Conservation (phyloP, 148 eudicot genomes). For the Hydrangea macrophylla region DNA sequence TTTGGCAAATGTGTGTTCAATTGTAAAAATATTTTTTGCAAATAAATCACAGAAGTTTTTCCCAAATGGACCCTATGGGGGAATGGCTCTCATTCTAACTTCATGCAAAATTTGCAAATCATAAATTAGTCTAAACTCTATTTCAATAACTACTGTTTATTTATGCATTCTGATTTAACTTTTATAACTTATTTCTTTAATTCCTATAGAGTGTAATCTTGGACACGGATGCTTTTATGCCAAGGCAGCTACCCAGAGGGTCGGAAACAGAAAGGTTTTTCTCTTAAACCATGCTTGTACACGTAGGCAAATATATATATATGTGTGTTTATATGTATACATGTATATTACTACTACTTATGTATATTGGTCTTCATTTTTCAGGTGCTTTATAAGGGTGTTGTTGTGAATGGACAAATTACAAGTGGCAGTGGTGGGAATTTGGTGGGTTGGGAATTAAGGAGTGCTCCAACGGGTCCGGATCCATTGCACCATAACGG, state of each 20-base stretch:
- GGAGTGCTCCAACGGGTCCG: conserved; percentile 45
- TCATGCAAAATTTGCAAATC: neutral
- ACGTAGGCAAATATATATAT: too few relatives aligned
- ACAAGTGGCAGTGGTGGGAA: neutral
- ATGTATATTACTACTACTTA: neutral
- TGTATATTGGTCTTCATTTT: neutral
- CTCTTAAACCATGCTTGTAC: too few relatives aligned
- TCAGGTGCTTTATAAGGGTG: neutral
- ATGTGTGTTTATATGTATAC: neutral
- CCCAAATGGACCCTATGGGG: too few relatives aligned
- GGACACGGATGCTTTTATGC: conserved; percentile 8
- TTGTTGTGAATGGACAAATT: neutral
- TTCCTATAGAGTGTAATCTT: neutral
- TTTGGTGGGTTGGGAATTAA: conserved; percentile 22
- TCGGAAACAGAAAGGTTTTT: conserved; percentile 9
- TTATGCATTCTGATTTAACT: neutral
- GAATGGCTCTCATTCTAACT: neutral
- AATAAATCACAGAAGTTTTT: too few relatives aligned
- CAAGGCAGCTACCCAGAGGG: conserved; percentile 8
- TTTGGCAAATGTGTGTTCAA: too few relatives aligned
- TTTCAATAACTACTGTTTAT: neutral
- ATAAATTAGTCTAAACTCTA: neutral
- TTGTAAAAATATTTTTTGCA: too few relatives aligned
- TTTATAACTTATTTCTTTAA: neutral
- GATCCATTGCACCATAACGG: conserved; percentile 55